phyloP scores from a whole-genome alignment of 345 rosid species.

The Angophora floribunda region DNA sequence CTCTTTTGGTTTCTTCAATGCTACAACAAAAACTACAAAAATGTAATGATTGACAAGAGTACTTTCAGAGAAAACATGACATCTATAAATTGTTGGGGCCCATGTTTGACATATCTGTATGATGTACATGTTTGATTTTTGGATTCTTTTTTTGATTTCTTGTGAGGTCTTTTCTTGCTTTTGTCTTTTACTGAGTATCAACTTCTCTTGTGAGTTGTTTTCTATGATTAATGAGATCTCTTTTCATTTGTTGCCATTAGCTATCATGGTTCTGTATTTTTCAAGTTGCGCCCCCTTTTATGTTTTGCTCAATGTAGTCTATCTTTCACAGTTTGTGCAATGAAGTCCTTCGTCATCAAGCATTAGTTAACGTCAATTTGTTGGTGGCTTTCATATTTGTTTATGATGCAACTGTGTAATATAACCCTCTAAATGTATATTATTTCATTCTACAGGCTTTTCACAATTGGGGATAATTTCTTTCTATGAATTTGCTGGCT shows the following conservation, averaged over 20 bases:
- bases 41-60: background rate
- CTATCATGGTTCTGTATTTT: background rate
- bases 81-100: background rate
- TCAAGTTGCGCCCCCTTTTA: background rate
- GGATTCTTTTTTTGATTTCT: background rate
- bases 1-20: no score
- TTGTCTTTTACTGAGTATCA: background rate
- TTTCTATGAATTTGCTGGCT: background rate
- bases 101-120: background rate
- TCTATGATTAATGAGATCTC: background rate
- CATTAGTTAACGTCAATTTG: no score
- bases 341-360: background rate
- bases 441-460: background rate
- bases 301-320: no score
- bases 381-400: no score
- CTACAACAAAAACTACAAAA: background rate
- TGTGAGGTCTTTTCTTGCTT: background rate
- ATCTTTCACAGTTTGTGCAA: background rate
- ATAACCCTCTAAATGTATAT: background rate
- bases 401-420: background rate
- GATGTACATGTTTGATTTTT: background rate
- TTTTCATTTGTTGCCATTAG: background rate
- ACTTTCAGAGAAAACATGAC: background rate
- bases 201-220: background rate
- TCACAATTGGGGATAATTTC: background rate